Base-by-base conservation (phyloP, 306 rosid species). In the Datisca glomerata region DNA sequence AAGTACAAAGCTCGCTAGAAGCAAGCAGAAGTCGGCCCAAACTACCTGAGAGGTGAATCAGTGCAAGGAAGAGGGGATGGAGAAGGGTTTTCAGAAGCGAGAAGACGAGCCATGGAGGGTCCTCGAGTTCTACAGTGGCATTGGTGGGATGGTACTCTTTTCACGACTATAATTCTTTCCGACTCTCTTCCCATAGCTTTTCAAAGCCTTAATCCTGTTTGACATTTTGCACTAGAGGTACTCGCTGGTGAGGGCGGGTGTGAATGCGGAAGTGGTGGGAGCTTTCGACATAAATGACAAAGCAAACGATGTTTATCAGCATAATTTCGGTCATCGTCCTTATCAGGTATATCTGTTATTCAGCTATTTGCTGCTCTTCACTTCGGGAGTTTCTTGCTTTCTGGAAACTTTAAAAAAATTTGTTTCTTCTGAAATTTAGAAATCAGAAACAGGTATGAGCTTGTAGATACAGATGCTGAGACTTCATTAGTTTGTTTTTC, bases 91-190 rank as follows among this genome's bases (percentile, higher is more conserved):
- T 13, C 16, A 19, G 14, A 49, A 65, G 49, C 56, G 44, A 28
- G 55, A 47, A 47, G 61, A 14, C 11, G 58, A 64, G 38, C 65
- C 72, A 22, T 59, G 75, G 89, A 65, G 71, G 61, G 81, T 84
- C 31, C 86, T 89, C n/a, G 98, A 84, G 59, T 89, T 84, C 64
- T 89, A 77, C 78, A 89, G 95, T 33, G 93, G 98, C 43, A 75
- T 89, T 34, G 98, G 95, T 25, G 98, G 98, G 59, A 75, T 89
- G 95, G 98, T 87, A 63, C 22, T n/a, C 31, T 53, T 21, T 29
- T 9, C 6, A 1, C 40, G 24, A 15, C 13, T 31, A 3, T 20
- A 1, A 18, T 23, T 10, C 43, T 33, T 12, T 10, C 3, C 37
- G 12, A 31, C 9, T 25, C 1, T 14, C 8, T 50, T 1, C 12